These are phyloP conservation scores for Protomyces inundatus DNA, from an alignment of 1,139 yeast species.

Conservation along the genomic window DNA sequence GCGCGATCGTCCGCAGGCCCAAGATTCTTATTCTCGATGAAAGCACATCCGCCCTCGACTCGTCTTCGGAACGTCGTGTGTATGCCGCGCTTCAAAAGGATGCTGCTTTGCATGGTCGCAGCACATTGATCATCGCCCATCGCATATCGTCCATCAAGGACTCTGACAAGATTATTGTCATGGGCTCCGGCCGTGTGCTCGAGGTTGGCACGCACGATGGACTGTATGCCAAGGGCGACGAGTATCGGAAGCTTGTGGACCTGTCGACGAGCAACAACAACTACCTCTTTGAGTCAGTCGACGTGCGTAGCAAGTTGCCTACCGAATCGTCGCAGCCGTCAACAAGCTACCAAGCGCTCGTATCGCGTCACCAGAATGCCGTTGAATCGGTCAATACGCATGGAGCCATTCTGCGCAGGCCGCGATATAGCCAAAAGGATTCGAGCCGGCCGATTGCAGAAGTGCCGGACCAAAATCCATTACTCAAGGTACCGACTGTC, in stretches of 20 bases:
- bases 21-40: constrained; percentile 64
- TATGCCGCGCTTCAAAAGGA: constrained; percentile 51
- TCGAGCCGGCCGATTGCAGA: background rate
- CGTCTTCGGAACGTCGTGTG: constrained; percentile 66
- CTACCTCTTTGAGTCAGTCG: background rate
- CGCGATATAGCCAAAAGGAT: background rate
- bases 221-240: constrained; percentile 38
- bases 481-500: constrained; percentile 12
- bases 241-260: constrained; percentile 40
- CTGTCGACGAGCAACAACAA: constrained; percentile 32
- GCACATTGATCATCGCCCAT: constrained; percentile 75
- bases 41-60: constrained; percentile 72
- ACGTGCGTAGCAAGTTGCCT: background rate
- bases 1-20: constrained; percentile 64
- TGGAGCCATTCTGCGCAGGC: background rate
- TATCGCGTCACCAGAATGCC: background rate
- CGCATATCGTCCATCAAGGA: constrained; percentile 64
- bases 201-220: constrained; percentile 45
- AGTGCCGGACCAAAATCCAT: background rate
- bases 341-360: background rate
- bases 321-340: background rate
- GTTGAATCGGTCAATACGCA: background rate
- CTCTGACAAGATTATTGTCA: constrained; percentile 45
- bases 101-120: constrained; percentile 56
- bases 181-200: constrained; percentile 43